Percentiles rank a stretch among this genome's conserved stretches.
Evolutionary conservation across 208 protist genomes (phyloP).

Genomic region (Trypanosoma lewisi): DNA sequence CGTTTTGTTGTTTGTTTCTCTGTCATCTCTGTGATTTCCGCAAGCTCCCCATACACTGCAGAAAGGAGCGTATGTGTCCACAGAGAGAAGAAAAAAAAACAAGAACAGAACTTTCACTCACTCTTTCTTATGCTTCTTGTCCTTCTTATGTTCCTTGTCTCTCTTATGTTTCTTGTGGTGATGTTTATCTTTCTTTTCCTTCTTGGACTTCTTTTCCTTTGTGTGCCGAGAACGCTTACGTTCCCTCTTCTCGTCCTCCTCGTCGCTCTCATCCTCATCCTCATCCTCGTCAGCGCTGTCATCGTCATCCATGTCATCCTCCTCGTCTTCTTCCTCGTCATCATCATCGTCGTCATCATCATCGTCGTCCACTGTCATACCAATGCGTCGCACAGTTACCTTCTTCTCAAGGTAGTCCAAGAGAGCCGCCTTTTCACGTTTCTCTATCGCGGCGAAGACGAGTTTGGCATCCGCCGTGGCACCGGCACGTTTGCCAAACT

Average conservation of each 20-base stretch:
- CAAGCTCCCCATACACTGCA: too few species aligned
- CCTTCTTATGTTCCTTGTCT: slow-evolving; percentile 17
- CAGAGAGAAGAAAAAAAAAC: not conserved
- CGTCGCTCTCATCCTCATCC: slow-evolving; percentile 25
- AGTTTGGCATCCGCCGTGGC: slow-evolving; percentile 42
- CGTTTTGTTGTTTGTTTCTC: too few species aligned
- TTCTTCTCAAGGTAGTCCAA: slow-evolving; percentile 55
- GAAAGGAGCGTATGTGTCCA: too few species aligned
- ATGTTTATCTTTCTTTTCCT: slow-evolving; percentile 42
- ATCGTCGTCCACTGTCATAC: slow-evolving; percentile 46
- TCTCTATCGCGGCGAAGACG: slow-evolving; percentile 67
- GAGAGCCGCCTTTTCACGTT: slow-evolving; percentile 62
- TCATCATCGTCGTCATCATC: slow-evolving; percentile 56
- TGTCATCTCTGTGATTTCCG: too few species aligned
- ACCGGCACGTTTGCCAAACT: slow-evolving; percentile 14
- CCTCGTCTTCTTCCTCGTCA: slow-evolving; percentile 36
- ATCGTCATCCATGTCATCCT: slow-evolving; percentile 39
- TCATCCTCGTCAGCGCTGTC: slow-evolving; percentile 48
- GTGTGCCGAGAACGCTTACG: slow-evolving; percentile 32
- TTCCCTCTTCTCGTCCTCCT: slow-evolving; percentile 11
- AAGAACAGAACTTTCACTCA: not conserved
- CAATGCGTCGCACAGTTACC: slow-evolving; percentile 48
- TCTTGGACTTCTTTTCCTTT: slow-evolving; percentile 40
- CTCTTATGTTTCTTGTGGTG: slow-evolving; percentile 36
- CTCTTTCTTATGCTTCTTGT: slow-evolving; percentile 3